Evolutionary conservation across 768 basidiomycete genomes (phyloP), one percentile per base, ranked within the genome.

Genomic region (Mrakia frigida): DNA sequence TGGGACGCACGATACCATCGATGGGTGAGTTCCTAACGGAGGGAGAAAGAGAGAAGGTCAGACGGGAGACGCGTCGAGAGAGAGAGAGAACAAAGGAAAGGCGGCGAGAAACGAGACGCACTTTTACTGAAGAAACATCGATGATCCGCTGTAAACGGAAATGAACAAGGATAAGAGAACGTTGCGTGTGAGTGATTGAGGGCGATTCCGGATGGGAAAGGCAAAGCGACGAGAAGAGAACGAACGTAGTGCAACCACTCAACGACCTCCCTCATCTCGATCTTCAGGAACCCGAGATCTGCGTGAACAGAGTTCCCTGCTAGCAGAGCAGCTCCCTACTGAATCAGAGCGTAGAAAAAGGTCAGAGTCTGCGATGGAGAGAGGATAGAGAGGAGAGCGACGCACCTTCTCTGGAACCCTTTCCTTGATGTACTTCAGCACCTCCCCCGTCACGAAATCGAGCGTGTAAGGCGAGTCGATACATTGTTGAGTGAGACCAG

Each of bases 231-330:
- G 28, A 61, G 28, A 43, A 33, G 18, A 7, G 68, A 25, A 76
- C 75, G n/a, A 11, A 71, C 75, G 71, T 77, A 77, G 52, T 77
- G 76, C 71, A 77, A 53, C 70, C 70, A 71, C 63, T 93, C 88
- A 28, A 90, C 83, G 23, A 96, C 82, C 73, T 89, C 87, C 1
- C 92, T 91, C 93, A 97, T 94, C 39, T 67, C 63, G 72, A 75
- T 52, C 39, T 61, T 74, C 43, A 70, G 76, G 74, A 80, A 80
- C 2, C 71, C 79, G 1, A 69, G 73, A 73, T 82, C 80, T 1
- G 88, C 88, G 81, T 97, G 92, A 3, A 96, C 91, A 16, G 92
- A 91, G 81, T 87, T 95, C 21, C 94, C 94, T 7, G 94, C 73
- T 21, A 78, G 59, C 35, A 78, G 31, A 39, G 43, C 77, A 18